These are phyloP conservation scores for Fusarium sp. DNA, from an alignment of 2,329 filamentous ascomycete species.

Conservation along the genomic window DNA sequence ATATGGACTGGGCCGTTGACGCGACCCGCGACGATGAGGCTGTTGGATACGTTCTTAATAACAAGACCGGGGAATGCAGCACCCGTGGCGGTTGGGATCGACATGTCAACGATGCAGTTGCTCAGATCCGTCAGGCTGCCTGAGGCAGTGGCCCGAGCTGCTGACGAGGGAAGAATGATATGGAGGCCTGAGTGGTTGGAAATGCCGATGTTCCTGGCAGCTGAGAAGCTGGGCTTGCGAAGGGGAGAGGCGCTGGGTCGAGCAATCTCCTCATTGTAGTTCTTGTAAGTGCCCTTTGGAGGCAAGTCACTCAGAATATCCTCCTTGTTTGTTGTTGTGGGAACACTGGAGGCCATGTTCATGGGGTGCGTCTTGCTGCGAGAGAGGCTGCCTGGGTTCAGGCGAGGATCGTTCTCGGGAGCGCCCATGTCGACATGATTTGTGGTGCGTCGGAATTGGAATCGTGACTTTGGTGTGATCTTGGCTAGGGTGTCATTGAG, in stretches of 20 bases:
- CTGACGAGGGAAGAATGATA: constrained; percentile 79
- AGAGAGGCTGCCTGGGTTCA: constrained; percentile 50
- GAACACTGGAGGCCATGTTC: constrained; percentile 5
- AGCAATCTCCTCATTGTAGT: constrained; percentile 70
- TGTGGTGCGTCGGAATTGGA: constrained; percentile 74
- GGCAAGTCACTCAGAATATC: constrained; percentile 26
- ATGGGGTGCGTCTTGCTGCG: constrained; percentile 40
- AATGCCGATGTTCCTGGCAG: constrained; percentile 71
- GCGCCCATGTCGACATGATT: constrained; percentile 56
- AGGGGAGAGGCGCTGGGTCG: constrained; percentile 52
- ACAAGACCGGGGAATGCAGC: constrained; percentile 75
- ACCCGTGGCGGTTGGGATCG: constrained; percentile 66
- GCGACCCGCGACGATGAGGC: constrained; percentile 80
- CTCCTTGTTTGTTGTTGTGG: constrained; percentile 15
- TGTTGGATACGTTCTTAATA: constrained; percentile 75
- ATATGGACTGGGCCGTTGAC: constrained; percentile 86
- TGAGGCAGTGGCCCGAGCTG: constrained; percentile 76
- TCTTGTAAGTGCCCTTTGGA: constrained; percentile 49
- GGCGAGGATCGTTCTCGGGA: constrained; percentile 55
- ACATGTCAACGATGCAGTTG: constrained; percentile 84
- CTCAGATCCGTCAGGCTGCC: constrained; percentile 77
- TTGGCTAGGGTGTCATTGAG: constrained; percentile 75
- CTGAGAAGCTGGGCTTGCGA: constrained; percentile 72
- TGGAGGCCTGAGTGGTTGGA: constrained; percentile 74
- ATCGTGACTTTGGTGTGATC: constrained; percentile 80